Evolutionary conservation across 345 rosid species (phyloP).

Genomic region (Populus euphratica): DNA sequence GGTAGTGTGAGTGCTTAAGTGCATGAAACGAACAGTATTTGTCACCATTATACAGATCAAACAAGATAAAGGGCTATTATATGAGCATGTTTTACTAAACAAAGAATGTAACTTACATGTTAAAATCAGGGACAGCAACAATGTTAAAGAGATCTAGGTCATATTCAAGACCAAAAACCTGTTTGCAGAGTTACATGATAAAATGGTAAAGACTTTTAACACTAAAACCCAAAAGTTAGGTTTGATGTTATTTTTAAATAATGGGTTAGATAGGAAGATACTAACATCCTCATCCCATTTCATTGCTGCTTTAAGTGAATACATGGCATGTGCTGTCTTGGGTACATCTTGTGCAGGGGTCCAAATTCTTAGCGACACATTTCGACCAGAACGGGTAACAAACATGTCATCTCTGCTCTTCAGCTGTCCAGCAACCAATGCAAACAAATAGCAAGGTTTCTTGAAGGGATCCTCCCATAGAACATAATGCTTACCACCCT

Average conservation of each 20-base stretch:
- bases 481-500: constrained; percentile 90
- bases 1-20: neutral
- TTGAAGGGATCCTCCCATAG: constrained; percentile 98
- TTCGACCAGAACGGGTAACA: constrained; percentile 73
- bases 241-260: neutral
- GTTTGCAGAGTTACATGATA: constrained; percentile 11
- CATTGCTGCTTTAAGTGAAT: constrained; percentile 94
- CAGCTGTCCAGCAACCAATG: constrained; percentile 86
- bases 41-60: neutral
- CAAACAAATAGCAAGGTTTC: constrained; percentile 97
- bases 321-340: constrained; percentile 98
- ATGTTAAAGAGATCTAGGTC: constrained; percentile 98
- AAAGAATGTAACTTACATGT: constrained; percentile 62
- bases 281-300: constrained; percentile 99
- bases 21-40: constrained; percentile 1
- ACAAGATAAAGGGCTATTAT: neutral
- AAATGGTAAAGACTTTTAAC: neutral
- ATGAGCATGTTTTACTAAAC: neutral
- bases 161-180: constrained; percentile 98
- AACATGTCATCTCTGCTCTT: constrained; percentile 88
- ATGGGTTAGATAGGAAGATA: constrained; percentile 11
- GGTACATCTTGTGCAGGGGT: constrained; percentile 89
- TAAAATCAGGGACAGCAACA: constrained; percentile 96
- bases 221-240: constrained; percentile 10
- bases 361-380: constrained; percentile 84